A percentile compares a stretch with the other conserved stretches of the same genome.
Evolutionary conservation across 177 flowering plant genomes (phyloP).

Genomic region (Telopea speciosissima): DNA sequence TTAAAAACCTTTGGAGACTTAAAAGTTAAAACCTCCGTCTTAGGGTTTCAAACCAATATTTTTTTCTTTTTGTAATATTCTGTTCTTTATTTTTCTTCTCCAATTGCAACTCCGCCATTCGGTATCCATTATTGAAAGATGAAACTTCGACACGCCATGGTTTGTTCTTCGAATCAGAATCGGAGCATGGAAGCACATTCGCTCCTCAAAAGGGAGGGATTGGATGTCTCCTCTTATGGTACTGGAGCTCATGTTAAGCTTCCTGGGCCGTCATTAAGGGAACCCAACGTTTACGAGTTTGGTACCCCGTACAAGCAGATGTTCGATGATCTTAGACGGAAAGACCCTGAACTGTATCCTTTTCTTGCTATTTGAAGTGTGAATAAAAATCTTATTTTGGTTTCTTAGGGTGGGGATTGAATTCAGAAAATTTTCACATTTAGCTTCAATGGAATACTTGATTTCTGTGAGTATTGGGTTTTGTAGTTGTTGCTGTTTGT

Average conservation of each 20-base stretch:
- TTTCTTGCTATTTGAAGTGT: background rate
- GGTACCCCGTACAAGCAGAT: constrained; percentile 97
- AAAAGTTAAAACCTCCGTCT: background rate
- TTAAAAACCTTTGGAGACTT: no score
- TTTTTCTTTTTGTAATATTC: background rate
- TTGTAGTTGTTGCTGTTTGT: background rate
- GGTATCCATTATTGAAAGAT: constrained; percentile 16
- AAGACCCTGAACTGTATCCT: constrained; percentile 89
- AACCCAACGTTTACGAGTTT: constrained; percentile 94
- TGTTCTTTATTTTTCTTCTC: background rate
- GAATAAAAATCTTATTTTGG: background rate
- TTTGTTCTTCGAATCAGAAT: constrained; percentile 80
- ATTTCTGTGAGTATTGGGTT: constrained; percentile 7
- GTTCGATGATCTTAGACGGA: constrained; percentile 88
- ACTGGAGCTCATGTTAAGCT: constrained; percentile 97
- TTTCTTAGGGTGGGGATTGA: background rate
- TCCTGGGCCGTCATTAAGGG: constrained; percentile 91
- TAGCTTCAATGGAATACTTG: background rate
- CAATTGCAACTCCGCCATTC: background rate
- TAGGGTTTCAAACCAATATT: background rate
- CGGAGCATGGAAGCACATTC: constrained; percentile 79
- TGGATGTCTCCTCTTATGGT: constrained; percentile 85
- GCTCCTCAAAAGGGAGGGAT: constrained; percentile 67
- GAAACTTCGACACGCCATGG: constrained; percentile 76
- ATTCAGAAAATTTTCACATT: background rate